A percentile compares a stretch with the other conserved stretches of the same genome.
These are phyloP conservation scores for Hypoxylon sp. DNA, from an alignment of 2,329 filamentous ascomycete genomes.

Conservation along the genomic window DNA sequence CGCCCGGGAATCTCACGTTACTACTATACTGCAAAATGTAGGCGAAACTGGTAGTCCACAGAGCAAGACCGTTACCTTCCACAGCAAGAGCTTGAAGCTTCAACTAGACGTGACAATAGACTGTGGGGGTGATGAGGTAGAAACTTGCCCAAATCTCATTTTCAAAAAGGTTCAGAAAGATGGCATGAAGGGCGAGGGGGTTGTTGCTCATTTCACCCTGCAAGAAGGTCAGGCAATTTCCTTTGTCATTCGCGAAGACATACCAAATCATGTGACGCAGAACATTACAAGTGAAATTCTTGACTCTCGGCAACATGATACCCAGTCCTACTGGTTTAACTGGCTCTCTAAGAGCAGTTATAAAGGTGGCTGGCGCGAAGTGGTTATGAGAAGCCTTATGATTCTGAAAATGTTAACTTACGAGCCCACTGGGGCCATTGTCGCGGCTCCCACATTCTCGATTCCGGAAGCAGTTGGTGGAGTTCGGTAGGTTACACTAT, in stretches of 20 bases:
- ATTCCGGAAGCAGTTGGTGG: conserved; percentile 82
- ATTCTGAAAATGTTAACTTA: conserved; percentile 83
- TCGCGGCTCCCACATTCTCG: conserved; percentile 83
- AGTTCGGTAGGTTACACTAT: conserved; percentile 56
- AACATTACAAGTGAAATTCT: conserved; percentile 72
- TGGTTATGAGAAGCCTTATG: conserved; percentile 79
- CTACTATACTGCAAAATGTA: conserved; percentile 65
- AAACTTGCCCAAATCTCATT: conserved; percentile 65
- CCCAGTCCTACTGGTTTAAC: conserved; percentile 79
- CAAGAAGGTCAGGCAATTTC: conserved; percentile 78
- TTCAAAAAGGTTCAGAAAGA: conserved; percentile 69
- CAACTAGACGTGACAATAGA: conserved; percentile 79
- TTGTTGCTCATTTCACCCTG: conserved; percentile 72
- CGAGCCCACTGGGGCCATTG: conserved; percentile 83
- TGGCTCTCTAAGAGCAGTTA: conserved; percentile 81
- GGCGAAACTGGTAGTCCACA: conserved; percentile 58
- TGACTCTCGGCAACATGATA: conserved; percentile 76
- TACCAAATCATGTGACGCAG: conserved; percentile 69
- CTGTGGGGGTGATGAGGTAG: conserved; percentile 64
- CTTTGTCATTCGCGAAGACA: conserved; percentile 76
- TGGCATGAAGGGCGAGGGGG: conserved; percentile 72
- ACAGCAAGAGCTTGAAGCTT: conserved; percentile 70
- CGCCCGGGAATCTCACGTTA: conserved; percentile 73
- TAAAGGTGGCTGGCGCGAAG: conserved; percentile 79
- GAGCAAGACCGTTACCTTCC: conserved; percentile 76